Evolutionary conservation across 139 green algal genomes (phyloP).

Genomic region (Nannochloris sp.): DNA sequence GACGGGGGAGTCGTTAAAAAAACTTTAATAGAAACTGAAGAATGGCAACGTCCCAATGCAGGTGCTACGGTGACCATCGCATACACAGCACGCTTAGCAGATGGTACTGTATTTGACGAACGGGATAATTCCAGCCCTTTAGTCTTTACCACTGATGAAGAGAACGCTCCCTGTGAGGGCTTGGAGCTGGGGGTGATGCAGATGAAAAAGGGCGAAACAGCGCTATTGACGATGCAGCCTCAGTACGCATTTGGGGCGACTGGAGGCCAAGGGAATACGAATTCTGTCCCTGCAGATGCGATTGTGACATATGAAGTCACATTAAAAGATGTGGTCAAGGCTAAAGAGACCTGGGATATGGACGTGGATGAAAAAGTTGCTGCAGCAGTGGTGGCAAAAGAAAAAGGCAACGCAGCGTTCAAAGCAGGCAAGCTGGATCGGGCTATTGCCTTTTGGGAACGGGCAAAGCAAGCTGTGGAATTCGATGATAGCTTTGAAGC

Average conservation of each 20-base stretch:
- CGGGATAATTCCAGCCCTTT: conserved; percentile 45
- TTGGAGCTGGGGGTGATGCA: conserved; percentile 79
- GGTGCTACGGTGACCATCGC: conserved; percentile 58
- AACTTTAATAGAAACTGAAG: conserved; percentile 51
- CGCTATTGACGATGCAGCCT: conserved; percentile 64
- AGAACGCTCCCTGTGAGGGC: conserved; percentile 55
- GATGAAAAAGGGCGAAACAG: conserved; percentile 83
- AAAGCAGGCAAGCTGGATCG: conserved; percentile 66
- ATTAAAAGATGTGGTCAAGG: conserved; percentile 56
- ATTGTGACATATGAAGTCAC: conserved; percentile 54
- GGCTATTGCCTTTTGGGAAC: conserved; percentile 65
- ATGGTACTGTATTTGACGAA: conserved; percentile 67
- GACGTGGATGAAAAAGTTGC: conserved; percentile 74
- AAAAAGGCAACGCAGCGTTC: conserved; percentile 82
- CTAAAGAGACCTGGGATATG: conserved; percentile 93
- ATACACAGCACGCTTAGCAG: conserved; percentile 29
- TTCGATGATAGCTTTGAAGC: conserved; percentile 51
- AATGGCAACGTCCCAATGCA: conserved; percentile 65
- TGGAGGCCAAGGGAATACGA: conserved; percentile 14
- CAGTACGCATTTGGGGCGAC: conserved; percentile 55
- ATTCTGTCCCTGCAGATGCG: conserved; percentile 34
- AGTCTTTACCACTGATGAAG: conserved; percentile 60
- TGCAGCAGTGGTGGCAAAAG: conserved; percentile 61
- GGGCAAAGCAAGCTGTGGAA: conserved; percentile 26
- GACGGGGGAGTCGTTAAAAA: conserved; percentile 72